phyloP scores from a whole-genome alignment of 306 rosid species.

The Trifolium subterraneum region DNA sequence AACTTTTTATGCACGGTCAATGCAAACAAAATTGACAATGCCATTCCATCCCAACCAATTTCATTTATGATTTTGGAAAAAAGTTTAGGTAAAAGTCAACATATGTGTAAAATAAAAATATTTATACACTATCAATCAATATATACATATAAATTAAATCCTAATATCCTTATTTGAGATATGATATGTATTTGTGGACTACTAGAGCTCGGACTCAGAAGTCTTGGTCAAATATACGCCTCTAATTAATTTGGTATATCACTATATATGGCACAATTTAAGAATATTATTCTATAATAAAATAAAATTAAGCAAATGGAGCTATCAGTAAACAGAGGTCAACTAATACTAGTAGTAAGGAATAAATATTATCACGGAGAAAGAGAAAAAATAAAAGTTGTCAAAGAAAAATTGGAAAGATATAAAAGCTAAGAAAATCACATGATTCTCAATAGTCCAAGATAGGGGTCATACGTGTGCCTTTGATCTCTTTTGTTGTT shows the following conservation, averaged over 20 bases:
- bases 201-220: not conserved
- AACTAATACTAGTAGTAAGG: conserved; percentile 41
- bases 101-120: too few relatives aligned
- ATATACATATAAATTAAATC: too few relatives aligned
- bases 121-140: too few relatives aligned
- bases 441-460: conserved; percentile 66
- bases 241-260: conserved; percentile 5
- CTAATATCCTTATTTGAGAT: too few relatives aligned
- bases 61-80: too few relatives aligned
- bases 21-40: too few relatives aligned
- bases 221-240: conserved; percentile 37
- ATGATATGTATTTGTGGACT: conserved; percentile 13
- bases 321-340: conserved; percentile 58
- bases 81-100: too few relatives aligned
- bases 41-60: too few relatives aligned
- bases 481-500: conserved; percentile 34
- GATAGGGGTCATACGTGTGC: conserved; percentile 51
- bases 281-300: not conserved
- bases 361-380: conserved; percentile 53
- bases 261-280: not conserved
- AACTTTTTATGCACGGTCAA: too few relatives aligned
- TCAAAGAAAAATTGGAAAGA: conserved; percentile 47
- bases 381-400: conserved; percentile 42
- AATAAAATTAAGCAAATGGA: conserved; percentile 16
- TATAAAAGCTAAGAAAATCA: conserved; percentile 41